Evolutionary conservation across 2,329 filamentous ascomycete genomes (phyloP), one percentile per base, ranked within the genome.

Genomic region (Lecanosticta acicola): DNA sequence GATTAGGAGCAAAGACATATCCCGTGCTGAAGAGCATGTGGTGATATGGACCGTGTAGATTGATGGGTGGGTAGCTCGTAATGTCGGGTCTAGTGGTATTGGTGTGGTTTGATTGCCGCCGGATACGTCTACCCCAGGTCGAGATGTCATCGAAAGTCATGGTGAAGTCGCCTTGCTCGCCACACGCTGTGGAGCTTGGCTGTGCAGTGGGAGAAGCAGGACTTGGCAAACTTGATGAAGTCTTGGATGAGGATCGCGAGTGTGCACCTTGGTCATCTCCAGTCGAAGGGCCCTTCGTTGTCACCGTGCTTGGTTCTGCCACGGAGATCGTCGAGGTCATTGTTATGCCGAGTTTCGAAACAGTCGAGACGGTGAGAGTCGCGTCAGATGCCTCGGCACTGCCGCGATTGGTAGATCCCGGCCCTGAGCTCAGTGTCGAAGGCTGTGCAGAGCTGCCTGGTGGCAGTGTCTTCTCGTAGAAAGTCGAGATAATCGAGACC

Each of bases 1-100:
- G 67, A 32, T 68, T 66, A 3, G 71, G 70, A 24, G 71, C 67
- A 53, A 76, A 74, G 3, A 69, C 68, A 59, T 70, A 77, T 17
- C 74, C 74, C 45, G 71, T 66, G 34, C 71, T 71, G 60, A 74
- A 77, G 57, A 69, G 69, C 39, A 77, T 66, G 54, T 77, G 73
- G 44, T 73, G 68, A 51, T 75, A 76, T 1, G 73, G 73, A 14
- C 21, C 17, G 44, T 68, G 71, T 13, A 51, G 64, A 68, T 39
- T 45, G 46, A 77, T 64, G 35, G 69, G 68, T 8, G 69, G 66
- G 14, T 60, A 57, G 24, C 61, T 57, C 3, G 59, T 63, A 43
- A 64, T 59, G 43, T 64, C 59, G 11, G 24, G 24, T 7, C 7
- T 7, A 10, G 57, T 52, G 39, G 47, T 43, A 34, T 50, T 41